Evolutionary conservation across 208 protist genomes (phyloP), one percentile per base, ranked within the genome.

Genomic region (Trypanosoma lewisi): DNA sequence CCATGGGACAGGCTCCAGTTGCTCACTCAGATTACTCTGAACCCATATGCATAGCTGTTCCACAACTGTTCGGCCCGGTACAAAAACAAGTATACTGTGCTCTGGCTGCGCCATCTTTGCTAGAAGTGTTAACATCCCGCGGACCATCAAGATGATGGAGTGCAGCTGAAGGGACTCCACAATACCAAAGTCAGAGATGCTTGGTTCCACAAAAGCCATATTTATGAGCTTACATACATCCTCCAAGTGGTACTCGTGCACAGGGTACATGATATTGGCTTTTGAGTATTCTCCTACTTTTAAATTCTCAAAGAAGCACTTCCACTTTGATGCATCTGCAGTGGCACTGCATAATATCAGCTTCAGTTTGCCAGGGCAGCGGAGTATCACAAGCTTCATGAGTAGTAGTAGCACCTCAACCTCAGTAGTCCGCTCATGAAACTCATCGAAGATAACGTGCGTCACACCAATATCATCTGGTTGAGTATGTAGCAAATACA

Each of bases 341-440:
- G 94, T 97, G 12, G 95, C 95, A 34, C 82, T 93, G 77, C 93
- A 95, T 8, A 98, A 71, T 34, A 98, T 82, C 37, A 95, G 58
- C 59, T 91, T 90, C 55, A 91, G 77, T 51, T 75, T 79, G 17
- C 79, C 75, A 1, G 83, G 80, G 60, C 87, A 61, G 31, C 77
- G 78, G 42, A 69, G 48, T 49, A 93, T 80, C 48, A 77, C 71
- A 28, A 98, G 51, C 73, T 94, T 94, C 45, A 98, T 75, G 48
- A 97, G 66, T 16, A 93, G 67, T 27, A 98, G 61, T 21, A 97
- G 82, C 19, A 97, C 83, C 73, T 98, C 93, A 25, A 85, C 83
- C 59, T 97, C 91, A 0, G 99, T 85, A 5, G 95, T 98, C 27
- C 95, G 78, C 79, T 98, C 95, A 71, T 98, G 95, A 50, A 97